These are phyloP conservation scores for Neofusicoccum laricinum DNA, from an alignment of 2,329 filamentous ascomycete species.

Conservation along the genomic window DNA sequence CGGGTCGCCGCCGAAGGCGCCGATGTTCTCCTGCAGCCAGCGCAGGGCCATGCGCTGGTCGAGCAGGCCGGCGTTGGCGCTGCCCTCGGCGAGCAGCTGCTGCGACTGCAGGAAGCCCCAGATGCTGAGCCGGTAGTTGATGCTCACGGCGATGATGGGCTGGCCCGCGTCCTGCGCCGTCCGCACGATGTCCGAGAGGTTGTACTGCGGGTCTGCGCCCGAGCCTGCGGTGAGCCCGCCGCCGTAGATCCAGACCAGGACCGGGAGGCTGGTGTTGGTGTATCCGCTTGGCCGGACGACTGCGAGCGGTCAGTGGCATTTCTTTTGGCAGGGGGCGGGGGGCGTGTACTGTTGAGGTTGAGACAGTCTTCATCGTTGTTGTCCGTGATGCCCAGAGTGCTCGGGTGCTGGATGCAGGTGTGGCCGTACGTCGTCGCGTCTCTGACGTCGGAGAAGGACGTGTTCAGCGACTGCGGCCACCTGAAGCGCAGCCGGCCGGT, in stretches of 20 bases:
- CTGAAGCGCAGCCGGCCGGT: conserved; percentile 22
- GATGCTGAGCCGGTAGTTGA: conserved; percentile 57
- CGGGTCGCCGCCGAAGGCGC: conserved; percentile 40
- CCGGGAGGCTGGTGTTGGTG: conserved; percentile 26
- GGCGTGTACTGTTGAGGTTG: conserved; percentile 31
- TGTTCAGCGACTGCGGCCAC: conserved; percentile 20
- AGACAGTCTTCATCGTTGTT: conserved; percentile 46
- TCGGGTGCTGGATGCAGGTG: conserved; percentile 41
- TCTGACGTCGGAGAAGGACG: conserved; percentile 39
- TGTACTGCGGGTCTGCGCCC: conserved; percentile 22
- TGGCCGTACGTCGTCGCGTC: conserved; percentile 42
- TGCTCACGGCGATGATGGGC: conserved; percentile 57
- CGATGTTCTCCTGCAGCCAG: conserved; percentile 45
- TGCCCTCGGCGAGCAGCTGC: conserved; percentile 50
- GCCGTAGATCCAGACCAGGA: conserved; percentile 21
- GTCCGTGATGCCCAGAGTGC: neutral
- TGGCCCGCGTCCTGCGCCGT: conserved; percentile 28
- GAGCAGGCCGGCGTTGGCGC: conserved; percentile 42
- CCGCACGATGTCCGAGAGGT: conserved; percentile 29
- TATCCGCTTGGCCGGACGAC: conserved; percentile 42
- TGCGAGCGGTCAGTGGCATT: conserved; percentile 48
- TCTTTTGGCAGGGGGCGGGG: conserved; percentile 53
- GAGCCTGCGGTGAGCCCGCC: conserved; percentile 21
- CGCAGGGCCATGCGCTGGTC: conserved; percentile 39
- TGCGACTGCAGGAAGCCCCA: conserved; percentile 61